Base-by-base conservation (phyloP, 2,329 filamentous ascomycete genomes). In the Pseudopyrenochaeta lycopersici region DNA sequence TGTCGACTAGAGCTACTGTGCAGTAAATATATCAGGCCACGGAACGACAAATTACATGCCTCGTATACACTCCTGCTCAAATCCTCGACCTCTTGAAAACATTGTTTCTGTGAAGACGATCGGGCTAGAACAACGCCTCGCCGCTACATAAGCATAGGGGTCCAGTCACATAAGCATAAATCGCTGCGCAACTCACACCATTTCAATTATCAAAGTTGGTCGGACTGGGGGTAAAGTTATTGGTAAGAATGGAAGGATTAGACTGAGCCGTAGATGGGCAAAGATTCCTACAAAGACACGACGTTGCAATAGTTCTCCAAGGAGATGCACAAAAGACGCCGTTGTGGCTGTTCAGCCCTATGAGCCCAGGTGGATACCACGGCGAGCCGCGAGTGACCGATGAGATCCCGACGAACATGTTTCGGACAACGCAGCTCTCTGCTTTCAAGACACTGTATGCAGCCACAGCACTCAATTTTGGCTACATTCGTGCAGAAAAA, bases 391-490 rank as follows among this genome's bases (percentile, higher is more conserved):
- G 46, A 57, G 42, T 55, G 36, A 49, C 56, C 64, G 58, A 62
- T 10, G 29, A 47, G 39, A 27, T 38, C 35, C 61, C 59, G 64
- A 55, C 63, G 58, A 62, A 31, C 48, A 63, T 58, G 27, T 55
- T 41, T 40, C 63, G 63, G 63, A 46, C 60, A 12, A 18, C 21
- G 6, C 21, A 11, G 32, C 23, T 30, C 23, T 9, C 20, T 21
- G 14, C 21, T 43, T n/a, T 20, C 17, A 36, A 29, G 27, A 23
- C 36, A n/a, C 31, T 36, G 6, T 12, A 30, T 15, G 23, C 40
- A 10, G 7, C 42, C 47, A 41, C 49, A 46, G 32, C 27, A 29
- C n/a, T 18, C 27, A 10, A 27, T 35, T 27, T 4, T 39, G 7
- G 18, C 9, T 4, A 14, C 4, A 27, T 35, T 17, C 4, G 11